Evolutionary conservation across 495 filamentous ascomycete genomes (phyloP).

Genomic region (Penicillium waksmanii): DNA sequence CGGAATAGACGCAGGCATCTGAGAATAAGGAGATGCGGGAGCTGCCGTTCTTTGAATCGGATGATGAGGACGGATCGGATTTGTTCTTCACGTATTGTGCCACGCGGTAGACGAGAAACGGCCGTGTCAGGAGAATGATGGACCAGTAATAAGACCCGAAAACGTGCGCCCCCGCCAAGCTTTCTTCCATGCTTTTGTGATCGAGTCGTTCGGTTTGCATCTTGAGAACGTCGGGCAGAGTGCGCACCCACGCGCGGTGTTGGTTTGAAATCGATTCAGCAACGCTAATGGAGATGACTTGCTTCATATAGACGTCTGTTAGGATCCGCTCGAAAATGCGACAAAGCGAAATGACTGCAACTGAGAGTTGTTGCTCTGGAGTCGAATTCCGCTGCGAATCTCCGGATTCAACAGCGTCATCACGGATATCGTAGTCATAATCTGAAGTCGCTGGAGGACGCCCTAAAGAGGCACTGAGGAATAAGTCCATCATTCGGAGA

Average conservation of each 20-base stretch:
- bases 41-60: slow-evolving; percentile 32
- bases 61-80: slow-evolving; percentile 24
- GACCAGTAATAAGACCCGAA: slow-evolving; percentile 75
- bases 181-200: slow-evolving; percentile 52
- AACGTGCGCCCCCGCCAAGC: slow-evolving; percentile 66
- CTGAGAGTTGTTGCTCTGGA: slow-evolving; percentile 39
- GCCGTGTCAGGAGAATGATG: slow-evolving; percentile 68
- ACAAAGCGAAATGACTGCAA: slow-evolving; percentile 48
- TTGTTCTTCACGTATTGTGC: slow-evolving; percentile 49
- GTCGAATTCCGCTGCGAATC: slow-evolving; percentile 27
- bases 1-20: slow-evolving; percentile 71
- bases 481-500: slow-evolving; percentile 62
- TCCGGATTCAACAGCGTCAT: slow-evolving; percentile 25
- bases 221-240: slow-evolving; percentile 38
- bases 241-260: slow-evolving; percentile 49
- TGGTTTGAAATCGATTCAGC: slow-evolving; percentile 68
- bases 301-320: slow-evolving; percentile 67
- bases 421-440: slow-evolving; percentile 57
- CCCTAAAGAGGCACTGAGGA: slow-evolving; percentile 62
- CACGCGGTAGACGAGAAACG: slow-evolving; percentile 66
- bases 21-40: slow-evolving; percentile 65
- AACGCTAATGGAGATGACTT: slow-evolving; percentile 67
- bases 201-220: slow-evolving; percentile 40
- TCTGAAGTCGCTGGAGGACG: slow-evolving; percentile 63
- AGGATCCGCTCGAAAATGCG: slow-evolving; percentile 69